phyloP scores from a whole-genome alignment of 202 grass and related monocot species.

The Carex sylvatica region DNA sequence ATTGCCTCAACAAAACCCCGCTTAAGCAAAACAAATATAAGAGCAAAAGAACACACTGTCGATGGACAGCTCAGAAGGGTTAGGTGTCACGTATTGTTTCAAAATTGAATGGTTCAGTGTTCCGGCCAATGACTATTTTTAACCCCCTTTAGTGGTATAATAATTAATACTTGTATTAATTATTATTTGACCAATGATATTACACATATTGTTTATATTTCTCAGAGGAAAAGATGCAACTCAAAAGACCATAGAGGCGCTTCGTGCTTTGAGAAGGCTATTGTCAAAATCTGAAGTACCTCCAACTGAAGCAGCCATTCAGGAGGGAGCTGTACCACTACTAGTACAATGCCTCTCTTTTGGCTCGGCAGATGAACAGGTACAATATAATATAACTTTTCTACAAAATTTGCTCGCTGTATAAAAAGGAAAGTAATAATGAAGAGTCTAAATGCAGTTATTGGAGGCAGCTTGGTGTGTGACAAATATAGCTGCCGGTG shows the following conservation, averaged over 20 bases:
- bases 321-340: conserved; percentile 74
- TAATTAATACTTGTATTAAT: neutral
- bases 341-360: conserved; percentile 87
- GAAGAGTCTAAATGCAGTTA: conserved; percentile 54
- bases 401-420: conserved; percentile 6
- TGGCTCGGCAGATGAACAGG: conserved; percentile 92
- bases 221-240: conserved; percentile 70
- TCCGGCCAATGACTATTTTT: too few relatives aligned
- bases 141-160: neutral
- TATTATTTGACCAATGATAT: neutral
- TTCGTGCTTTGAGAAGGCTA: conserved; percentile 72
- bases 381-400: conserved; percentile 39
- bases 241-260: conserved; percentile 69
- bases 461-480: conserved; percentile 96
- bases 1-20: neutral
- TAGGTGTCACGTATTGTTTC: neutral
- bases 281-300: conserved; percentile 87
- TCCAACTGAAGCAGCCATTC: conserved; percentile 75
- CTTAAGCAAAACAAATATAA: neutral
- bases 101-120: too few relatives aligned
- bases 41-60: neutral
- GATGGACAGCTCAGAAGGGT: neutral
- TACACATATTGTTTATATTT: conserved; percentile 1
- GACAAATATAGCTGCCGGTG: conserved; percentile 90
- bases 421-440: conserved; percentile 28